Conservation (phyloP, 2,329 filamentous ascomycete species). For the Allantophomopsis cytisporea region DNA sequence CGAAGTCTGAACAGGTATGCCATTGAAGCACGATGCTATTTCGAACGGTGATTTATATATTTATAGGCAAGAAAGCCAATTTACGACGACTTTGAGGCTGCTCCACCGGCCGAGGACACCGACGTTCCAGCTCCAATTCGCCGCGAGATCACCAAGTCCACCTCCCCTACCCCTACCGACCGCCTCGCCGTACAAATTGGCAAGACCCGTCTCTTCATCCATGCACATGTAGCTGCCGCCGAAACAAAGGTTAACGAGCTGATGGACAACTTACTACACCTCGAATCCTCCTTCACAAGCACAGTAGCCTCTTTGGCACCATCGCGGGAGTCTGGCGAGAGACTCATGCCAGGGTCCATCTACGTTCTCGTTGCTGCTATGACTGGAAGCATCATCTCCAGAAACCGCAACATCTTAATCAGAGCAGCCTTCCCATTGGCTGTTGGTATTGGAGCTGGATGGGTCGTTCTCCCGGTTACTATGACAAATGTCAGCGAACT, state of each 20-base stretch:
- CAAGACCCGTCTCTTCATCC: slow-evolving; percentile 65
- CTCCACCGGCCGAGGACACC: slow-evolving; percentile 14
- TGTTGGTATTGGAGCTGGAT: slow-evolving; percentile 72
- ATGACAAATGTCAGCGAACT: slow-evolving; percentile 80
- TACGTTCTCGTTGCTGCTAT: slow-evolving; percentile 92
- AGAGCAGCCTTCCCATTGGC: slow-evolving; percentile 64
- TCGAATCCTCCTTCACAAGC: slow-evolving; percentile 81
- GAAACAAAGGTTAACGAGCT: slow-evolving; percentile 76
- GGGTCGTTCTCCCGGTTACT: slow-evolving; percentile 76
- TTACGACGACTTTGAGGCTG: slow-evolving; percentile 56
- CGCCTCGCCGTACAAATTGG: slow-evolving; percentile 75
- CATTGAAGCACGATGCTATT: not conserved
- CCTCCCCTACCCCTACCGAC: slow-evolving; percentile 70
- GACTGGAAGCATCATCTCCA: slow-evolving; percentile 82
- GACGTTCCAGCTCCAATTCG: slow-evolving; percentile 4
- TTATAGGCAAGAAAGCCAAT: slow-evolving; percentile 52
- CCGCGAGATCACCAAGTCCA: slow-evolving; percentile 9
- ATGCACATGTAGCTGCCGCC: slow-evolving; percentile 57
- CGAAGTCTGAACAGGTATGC: slow-evolving; percentile 11
- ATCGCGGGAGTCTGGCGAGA: slow-evolving; percentile 72
- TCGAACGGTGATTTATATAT: slow-evolving; percentile 2
- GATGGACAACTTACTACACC: slow-evolving; percentile 67
- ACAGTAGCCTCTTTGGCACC: slow-evolving; percentile 85
- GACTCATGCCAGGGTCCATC: slow-evolving; percentile 75
- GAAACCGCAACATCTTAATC: slow-evolving; percentile 76